Conservation (phyloP, 2,329 filamentous ascomycete species). For the Blastomyces silverae region DNA sequence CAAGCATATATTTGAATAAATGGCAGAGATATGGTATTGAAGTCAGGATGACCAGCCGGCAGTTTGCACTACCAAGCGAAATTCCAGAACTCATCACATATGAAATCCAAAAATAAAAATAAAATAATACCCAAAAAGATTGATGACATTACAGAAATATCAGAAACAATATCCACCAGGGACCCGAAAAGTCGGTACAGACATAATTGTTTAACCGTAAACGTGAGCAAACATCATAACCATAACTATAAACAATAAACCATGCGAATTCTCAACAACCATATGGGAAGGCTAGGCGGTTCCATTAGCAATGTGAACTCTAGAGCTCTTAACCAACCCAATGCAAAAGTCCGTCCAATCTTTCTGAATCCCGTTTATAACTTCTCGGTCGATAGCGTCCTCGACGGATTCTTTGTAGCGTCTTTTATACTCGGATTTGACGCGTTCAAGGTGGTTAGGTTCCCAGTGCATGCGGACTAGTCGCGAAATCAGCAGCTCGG, state of each 20-base stretch:
- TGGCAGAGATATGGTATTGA: background rate
- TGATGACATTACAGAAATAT: background rate
- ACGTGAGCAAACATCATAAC: background rate
- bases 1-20: background rate
- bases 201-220: background rate
- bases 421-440: constrained; percentile 72
- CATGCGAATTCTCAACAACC: background rate
- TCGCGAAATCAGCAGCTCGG: constrained; percentile 79
- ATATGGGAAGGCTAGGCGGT: background rate
- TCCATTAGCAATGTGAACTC: constrained; percentile 17
- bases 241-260: constrained; percentile 6
- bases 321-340: constrained; percentile 47
- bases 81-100: background rate
- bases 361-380: constrained; percentile 47
- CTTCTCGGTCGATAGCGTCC: constrained; percentile 70
- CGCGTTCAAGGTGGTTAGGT: constrained; percentile 65
- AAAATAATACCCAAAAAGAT: background rate
- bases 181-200: background rate
- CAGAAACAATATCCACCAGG: constrained; percentile 1
- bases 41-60: background rate
- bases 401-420: constrained; percentile 70
- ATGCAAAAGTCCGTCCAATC: constrained; percentile 73
- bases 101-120: background rate
- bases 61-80: background rate
- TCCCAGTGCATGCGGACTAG: constrained; percentile 93